These are phyloP conservation scores for Pythium grandisporangium DNA, from an alignment of 352 stramenopile genomes.

Conservation along the genomic window DNA sequence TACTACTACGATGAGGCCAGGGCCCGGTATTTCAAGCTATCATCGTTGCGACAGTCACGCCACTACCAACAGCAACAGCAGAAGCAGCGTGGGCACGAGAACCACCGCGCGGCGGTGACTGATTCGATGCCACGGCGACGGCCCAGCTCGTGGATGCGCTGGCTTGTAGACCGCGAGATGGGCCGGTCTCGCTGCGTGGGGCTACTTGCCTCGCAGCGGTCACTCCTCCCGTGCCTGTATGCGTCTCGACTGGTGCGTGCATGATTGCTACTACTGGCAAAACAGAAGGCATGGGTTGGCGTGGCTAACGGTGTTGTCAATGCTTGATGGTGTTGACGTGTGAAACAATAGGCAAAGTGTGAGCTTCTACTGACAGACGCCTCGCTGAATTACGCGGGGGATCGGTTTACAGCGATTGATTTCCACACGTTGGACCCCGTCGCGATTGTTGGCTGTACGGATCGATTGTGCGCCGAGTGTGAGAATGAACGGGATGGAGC, in stretches of 20 bases:
- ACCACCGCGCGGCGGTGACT: constrained; percentile 1
- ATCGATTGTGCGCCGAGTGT: background rate
- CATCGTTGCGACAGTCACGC: constrained; percentile 11
- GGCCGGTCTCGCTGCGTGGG: no score
- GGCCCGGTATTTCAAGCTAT: constrained; percentile 39
- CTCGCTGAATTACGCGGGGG: background rate
- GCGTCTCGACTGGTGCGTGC: background rate
- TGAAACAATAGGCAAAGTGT: background rate
- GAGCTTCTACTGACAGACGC: background rate
- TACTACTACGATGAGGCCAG: constrained; percentile 55
- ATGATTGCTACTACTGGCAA: no score
- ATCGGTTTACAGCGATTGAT: background rate
- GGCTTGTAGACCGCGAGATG: constrained; percentile 3
- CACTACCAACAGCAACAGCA: constrained; percentile 11
- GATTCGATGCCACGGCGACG: background rate
- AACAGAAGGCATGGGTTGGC: no score
- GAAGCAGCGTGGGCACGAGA: constrained; percentile 7
- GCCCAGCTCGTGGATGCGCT: constrained; percentile 6
- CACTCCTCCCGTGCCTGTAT: background rate
- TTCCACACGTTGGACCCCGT: background rate
- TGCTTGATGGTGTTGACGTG: background rate
- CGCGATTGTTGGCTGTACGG: constrained; percentile 6
- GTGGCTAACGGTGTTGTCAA: background rate
- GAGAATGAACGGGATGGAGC: no score
- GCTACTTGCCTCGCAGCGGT: no score